A percentile compares a stretch with the other conserved stretches of the same genome.
These are phyloP conservation scores for Phytopythium helicoides DNA, from an alignment of 352 stramenopile species.

Conservation along the genomic window DNA sequence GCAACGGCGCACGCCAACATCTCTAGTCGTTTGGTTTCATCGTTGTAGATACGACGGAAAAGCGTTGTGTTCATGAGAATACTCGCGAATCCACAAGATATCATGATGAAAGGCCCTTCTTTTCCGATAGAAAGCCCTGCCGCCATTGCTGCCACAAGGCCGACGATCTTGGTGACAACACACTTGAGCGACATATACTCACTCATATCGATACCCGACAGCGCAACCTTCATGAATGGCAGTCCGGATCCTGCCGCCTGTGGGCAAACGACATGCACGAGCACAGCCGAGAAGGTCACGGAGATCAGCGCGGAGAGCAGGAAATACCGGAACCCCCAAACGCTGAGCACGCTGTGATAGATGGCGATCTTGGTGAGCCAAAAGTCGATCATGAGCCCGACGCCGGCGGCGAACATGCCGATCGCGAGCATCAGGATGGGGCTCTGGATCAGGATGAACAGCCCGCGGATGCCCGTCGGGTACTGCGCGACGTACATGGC, in stretches of 20 bases:
- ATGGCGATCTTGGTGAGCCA: slow-evolving; percentile 57
- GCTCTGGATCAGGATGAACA: slow-evolving; percentile 75
- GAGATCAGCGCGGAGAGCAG: slow-evolving; percentile 46
- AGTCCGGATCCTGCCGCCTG: slow-evolving; percentile 73
- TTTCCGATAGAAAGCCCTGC: slow-evolving; percentile 80
- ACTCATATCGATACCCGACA: slow-evolving; percentile 82
- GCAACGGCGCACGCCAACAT: slow-evolving; percentile 82
- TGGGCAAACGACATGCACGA: slow-evolving; percentile 64
- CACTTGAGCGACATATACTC: slow-evolving; percentile 68
- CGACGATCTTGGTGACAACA: slow-evolving; percentile 72
- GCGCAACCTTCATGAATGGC: slow-evolving; percentile 78
- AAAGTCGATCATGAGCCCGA: slow-evolving; percentile 65
- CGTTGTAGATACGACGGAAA: slow-evolving; percentile 73
- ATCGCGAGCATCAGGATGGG: slow-evolving; percentile 64
- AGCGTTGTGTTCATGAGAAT: slow-evolving; percentile 67
- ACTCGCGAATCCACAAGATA: slow-evolving; percentile 78
- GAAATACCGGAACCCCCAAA: slow-evolving; percentile 61
- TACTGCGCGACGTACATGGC: slow-evolving; percentile 75
- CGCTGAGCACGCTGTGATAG: slow-evolving; percentile 59
- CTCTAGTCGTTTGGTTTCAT: slow-evolving; percentile 76
- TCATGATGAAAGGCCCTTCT: slow-evolving; percentile 89
- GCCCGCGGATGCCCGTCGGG: slow-evolving; percentile 41
- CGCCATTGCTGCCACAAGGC: slow-evolving; percentile 52
- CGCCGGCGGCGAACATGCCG: slow-evolving; percentile 59
- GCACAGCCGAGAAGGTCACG: slow-evolving; percentile 38